Conservation (phyloP, 176 grass and related monocot genomes). For the Carex cristatella region DNA sequence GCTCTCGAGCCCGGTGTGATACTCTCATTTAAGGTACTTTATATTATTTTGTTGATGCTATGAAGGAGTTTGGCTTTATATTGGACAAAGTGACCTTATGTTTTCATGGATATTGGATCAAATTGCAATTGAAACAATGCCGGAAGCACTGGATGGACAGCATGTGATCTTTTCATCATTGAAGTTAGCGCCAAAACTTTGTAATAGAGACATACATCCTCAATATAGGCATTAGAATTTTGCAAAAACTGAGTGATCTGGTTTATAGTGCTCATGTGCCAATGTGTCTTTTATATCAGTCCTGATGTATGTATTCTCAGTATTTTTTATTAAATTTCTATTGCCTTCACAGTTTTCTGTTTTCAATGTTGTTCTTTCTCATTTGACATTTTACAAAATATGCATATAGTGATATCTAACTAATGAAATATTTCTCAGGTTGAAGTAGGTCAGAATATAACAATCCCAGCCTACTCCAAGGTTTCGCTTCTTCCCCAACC, state of each 20-base stretch:
- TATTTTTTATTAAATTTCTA: not conserved
- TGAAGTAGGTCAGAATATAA: conserved; percentile 83
- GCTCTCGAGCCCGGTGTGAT: conserved; percentile 73
- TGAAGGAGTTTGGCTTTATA: not conserved
- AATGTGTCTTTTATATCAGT: not conserved
- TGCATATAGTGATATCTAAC: conserved; percentile 1
- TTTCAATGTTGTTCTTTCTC: not conserved
- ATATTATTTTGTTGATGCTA: conserved; percentile 7
- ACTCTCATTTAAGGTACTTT: conserved; percentile 89
- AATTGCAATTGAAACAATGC: not conserved
- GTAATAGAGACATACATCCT: not conserved
- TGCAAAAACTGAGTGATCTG: not conserved
- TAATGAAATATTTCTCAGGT: conserved; percentile 46
- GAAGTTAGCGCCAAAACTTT: not conserved
- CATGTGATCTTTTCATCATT: not conserved
- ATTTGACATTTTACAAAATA: not conserved
- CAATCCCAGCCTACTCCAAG: conserved; percentile 78
- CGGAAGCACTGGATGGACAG: not conserved
- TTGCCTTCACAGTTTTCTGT: not conserved
- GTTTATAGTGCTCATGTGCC: not conserved
- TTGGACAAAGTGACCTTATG: not conserved
- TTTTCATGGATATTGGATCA: not conserved
- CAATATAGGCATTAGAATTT: not conserved
- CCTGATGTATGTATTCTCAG: not conserved
- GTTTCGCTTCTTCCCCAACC: conserved; percentile 81